Conservation (phyloP, 768 basidiomycete genomes). For the Hygrophorus russula region DNA sequence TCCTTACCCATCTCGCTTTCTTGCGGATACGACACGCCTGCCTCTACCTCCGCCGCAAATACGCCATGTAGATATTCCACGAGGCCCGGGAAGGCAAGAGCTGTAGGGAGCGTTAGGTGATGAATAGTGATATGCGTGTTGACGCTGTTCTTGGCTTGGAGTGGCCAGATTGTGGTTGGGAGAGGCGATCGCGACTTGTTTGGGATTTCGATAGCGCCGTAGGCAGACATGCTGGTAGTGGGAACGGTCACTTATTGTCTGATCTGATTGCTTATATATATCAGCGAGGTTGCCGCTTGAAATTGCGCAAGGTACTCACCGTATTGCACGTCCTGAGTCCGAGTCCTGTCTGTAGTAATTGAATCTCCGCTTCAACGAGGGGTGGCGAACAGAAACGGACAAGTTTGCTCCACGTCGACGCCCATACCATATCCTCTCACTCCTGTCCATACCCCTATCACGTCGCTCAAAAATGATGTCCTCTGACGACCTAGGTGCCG, state of each 20-base stretch:
- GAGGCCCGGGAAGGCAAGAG: slow-evolving; percentile 34
- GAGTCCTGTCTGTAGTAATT: too few relatives aligned
- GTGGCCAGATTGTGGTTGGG: slow-evolving; percentile 5
- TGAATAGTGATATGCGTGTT: slow-evolving; percentile 30
- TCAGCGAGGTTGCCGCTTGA: too few relatives aligned
- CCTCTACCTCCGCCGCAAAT: slow-evolving; percentile 67
- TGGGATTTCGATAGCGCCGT: slow-evolving; percentile 3
- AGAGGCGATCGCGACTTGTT: slow-evolving; percentile 1
- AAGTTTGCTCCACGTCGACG: neutral
- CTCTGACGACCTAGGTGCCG: slow-evolving; percentile 28
- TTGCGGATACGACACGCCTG: slow-evolving; percentile 80
- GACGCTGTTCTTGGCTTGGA: neutral
- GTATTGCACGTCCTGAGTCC: too few relatives aligned
- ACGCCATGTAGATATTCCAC: slow-evolving; percentile 44
- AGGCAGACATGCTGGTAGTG: slow-evolving; percentile 6
- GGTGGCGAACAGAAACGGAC: too few relatives aligned
- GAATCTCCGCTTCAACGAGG: too few relatives aligned
- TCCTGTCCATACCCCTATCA: neutral
- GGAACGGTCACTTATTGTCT: too few relatives aligned
- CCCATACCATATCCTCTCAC: too few relatives aligned
- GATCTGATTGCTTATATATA: too few relatives aligned
- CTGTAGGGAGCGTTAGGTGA: slow-evolving; percentile 35
- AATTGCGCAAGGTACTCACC: too few relatives aligned
- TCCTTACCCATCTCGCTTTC: slow-evolving; percentile 43
- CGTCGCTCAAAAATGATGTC: slow-evolving; percentile 34